These are phyloP conservation scores for Thinopyrum elongatum DNA, from an alignment of 176 grass and related monocot species.

Conservation along the genomic window DNA sequence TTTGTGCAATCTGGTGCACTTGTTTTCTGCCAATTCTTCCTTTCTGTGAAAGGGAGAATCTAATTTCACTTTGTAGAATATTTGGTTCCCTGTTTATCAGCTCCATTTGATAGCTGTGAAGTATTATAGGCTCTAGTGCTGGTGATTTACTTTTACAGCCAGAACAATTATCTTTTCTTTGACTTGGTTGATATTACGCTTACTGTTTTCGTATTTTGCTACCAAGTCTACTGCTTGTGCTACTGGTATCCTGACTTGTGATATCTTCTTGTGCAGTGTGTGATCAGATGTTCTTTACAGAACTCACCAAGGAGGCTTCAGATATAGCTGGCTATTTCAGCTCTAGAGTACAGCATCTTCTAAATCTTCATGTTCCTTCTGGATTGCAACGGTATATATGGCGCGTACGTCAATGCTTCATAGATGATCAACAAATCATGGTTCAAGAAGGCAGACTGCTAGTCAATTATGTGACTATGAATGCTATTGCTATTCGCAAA, in stretches of 20 bases:
- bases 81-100: not conserved
- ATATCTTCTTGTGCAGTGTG: slow-evolving; percentile 49
- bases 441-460: slow-evolving; percentile 73
- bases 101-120: slow-evolving; percentile 12
- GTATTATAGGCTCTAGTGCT: not conserved
- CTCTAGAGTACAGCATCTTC: slow-evolving; percentile 66
- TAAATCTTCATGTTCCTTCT: slow-evolving; percentile 70
- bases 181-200: not conserved
- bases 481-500: slow-evolving; percentile 79
- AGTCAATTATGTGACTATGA: slow-evolving; percentile 76
- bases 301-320: slow-evolving; percentile 71
- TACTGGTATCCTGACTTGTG: slow-evolving; percentile 17
- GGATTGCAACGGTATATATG: slow-evolving; percentile 61
- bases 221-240: not conserved
- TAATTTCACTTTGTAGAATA: slow-evolving; percentile 15
- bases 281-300: slow-evolving; percentile 73
- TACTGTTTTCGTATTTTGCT: not conserved
- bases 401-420: slow-evolving; percentile 62
- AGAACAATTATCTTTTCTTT: not conserved
- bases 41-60: not conserved
- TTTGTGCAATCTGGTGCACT: slow-evolving; percentile 14
- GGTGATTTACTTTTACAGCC: slow-evolving; percentile 2
- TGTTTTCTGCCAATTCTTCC: not conserved
- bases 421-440: slow-evolving; percentile 81
- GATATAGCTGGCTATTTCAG: slow-evolving; percentile 84